A percentile compares a stretch with the other conserved stretches of the same genome.
Conservation (phyloP, 2,329 filamentous ascomycete genomes). For the Diplodia intermedia region DNA sequence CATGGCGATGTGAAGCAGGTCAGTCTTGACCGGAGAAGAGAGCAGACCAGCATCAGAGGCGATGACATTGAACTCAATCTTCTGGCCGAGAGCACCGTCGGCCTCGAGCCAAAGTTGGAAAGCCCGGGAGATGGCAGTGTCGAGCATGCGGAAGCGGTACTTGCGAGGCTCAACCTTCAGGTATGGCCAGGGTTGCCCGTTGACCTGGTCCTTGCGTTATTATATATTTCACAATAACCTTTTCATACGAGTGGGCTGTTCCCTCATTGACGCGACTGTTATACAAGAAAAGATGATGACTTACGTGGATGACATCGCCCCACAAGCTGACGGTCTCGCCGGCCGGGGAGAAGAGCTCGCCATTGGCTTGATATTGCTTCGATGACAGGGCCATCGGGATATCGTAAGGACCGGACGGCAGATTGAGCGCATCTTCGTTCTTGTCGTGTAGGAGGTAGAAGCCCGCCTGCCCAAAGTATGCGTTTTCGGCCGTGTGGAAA, state of each 20-base stretch:
- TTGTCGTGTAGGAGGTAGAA: conserved; percentile 63
- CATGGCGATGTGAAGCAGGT: conserved; percentile 58
- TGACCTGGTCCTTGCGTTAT: conserved; percentile 43
- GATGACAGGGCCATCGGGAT: conserved; percentile 59
- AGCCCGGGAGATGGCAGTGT: conserved; percentile 57
- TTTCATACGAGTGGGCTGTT: no score
- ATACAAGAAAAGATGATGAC: neutral
- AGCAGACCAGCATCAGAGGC: conserved; percentile 63
- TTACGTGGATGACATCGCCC: conserved; percentile 62
- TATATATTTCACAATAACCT: neutral
- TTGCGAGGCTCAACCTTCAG: conserved; percentile 66
- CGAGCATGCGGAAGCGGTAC: conserved; percentile 64
- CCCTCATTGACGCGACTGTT: no score
- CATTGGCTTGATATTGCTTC: conserved; percentile 61
- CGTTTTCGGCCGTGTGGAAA: conserved; percentile 59
- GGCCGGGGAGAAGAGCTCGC: conserved; percentile 56
- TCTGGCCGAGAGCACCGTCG: conserved; percentile 43
- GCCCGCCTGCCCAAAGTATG: conserved; percentile 64
- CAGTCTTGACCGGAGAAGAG: conserved; percentile 52
- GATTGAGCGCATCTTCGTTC: conserved; percentile 56
- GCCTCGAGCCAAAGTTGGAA: conserved; percentile 57
- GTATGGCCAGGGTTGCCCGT: conserved; percentile 66
- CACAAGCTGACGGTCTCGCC: conserved; percentile 58
- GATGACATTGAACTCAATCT: conserved; percentile 60
- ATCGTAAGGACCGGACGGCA: conserved; percentile 62